These are phyloP conservation scores for Tricholoma saponaceum DNA, from an alignment of 768 basidiomycete genomes.

Conservation along the genomic window DNA sequence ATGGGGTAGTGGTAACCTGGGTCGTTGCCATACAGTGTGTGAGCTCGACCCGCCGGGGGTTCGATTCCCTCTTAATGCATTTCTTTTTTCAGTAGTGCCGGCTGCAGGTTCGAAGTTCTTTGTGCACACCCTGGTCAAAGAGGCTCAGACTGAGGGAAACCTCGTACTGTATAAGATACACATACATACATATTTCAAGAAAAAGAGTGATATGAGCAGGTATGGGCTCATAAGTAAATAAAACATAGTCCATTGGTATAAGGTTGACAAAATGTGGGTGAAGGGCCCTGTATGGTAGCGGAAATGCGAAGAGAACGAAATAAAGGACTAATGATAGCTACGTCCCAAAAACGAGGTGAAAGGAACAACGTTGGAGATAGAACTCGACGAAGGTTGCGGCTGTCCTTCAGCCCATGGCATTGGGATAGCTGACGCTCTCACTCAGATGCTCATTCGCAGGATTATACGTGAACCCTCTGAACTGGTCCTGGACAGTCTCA, in stretches of 20 bases:
- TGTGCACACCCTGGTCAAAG: too few species aligned
- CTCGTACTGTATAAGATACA: too few species aligned
- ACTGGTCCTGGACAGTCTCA: slow-evolving; percentile 96
- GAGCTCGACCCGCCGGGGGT: slow-evolving; percentile 77
- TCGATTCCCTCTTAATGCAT: slow-evolving; percentile 85
- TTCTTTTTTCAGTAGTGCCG: too few species aligned
- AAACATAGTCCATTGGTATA: background rate
- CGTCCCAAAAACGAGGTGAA: background rate
- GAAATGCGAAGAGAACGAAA: background rate
- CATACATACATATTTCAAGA: background rate
- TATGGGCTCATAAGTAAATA: background rate
- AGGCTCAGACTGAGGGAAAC: too few species aligned
- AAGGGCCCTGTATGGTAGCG: background rate
- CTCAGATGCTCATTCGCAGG: slow-evolving; percentile 81
- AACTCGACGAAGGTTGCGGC: background rate
- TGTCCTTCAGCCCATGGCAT: slow-evolving; percentile 25
- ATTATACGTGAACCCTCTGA: slow-evolving; percentile 88
- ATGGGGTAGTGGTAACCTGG: slow-evolving; percentile 8
- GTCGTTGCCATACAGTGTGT: background rate
- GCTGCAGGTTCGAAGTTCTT: too few species aligned
- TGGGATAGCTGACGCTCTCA: slow-evolving; percentile 73
- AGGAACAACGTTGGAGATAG: background rate
- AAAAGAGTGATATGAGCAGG: background rate
- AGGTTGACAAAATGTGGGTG: background rate
- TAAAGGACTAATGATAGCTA: background rate